A percentile compares a stretch with the other conserved stretches of the same genome.
Evolutionary conservation across 2,329 filamentous ascomycete genomes (phyloP).

Genomic region (Zopfia rhizophila): DNA sequence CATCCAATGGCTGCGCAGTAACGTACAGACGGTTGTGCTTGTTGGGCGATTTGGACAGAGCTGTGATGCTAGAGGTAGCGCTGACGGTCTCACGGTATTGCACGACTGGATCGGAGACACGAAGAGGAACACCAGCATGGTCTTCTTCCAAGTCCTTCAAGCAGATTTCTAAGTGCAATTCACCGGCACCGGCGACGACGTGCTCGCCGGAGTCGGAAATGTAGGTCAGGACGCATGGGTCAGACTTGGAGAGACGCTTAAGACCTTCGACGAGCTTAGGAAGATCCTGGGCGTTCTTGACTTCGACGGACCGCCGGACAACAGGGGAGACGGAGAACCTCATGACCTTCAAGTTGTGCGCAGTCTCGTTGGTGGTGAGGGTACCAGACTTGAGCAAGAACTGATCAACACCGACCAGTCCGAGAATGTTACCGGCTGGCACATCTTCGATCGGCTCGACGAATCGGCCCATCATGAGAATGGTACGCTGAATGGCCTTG

Average conservation of each 20-base stretch:
- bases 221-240: constrained; percentile 94
- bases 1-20: constrained; percentile 86
- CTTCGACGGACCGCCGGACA: constrained; percentile 97
- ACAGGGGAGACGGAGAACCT: constrained; percentile 99
- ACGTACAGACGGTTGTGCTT: constrained; percentile 99
- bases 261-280: constrained; percentile 99
- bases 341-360: constrained; percentile 99
- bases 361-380: constrained; percentile 94
- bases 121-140: constrained; percentile 97
- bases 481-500: constrained; percentile 99
- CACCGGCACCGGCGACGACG: constrained; percentile 98
- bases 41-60: constrained; percentile 99
- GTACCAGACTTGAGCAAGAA: constrained; percentile 99
- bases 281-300: constrained; percentile 99
- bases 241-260: constrained; percentile 99
- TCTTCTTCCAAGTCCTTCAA: constrained; percentile 99
- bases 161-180: constrained; percentile 99
- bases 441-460: constrained; percentile 99
- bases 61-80: constrained; percentile 88
- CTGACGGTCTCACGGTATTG: constrained; percentile 97
- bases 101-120: constrained; percentile 97
- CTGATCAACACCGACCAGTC: constrained; percentile 99
- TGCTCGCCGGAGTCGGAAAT: constrained; percentile 97
- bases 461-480: constrained; percentile 99
- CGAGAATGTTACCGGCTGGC: constrained; percentile 99